A percentile compares a stretch with the other conserved stretches of the same genome.
These are phyloP conservation scores for Eragrostis curvula DNA, from an alignment of 176 grass and related monocot genomes.

Conservation along the genomic window DNA sequence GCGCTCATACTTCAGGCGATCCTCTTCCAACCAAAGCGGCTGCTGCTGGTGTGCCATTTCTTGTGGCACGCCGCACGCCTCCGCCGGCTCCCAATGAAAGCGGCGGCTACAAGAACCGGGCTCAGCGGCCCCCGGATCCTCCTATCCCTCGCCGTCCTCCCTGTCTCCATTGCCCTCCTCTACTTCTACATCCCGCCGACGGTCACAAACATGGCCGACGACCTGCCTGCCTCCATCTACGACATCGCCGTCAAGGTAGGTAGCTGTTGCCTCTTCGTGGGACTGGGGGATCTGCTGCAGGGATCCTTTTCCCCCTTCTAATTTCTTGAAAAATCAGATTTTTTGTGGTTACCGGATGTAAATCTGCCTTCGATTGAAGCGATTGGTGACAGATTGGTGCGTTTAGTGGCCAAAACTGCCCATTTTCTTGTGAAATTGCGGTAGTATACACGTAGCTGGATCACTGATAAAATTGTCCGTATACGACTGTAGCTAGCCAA, in stretches of 20 bases:
- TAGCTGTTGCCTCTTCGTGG: neutral
- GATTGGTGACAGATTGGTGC: neutral
- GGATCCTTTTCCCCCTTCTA: neutral
- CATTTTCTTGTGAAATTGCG: neutral
- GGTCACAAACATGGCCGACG: slow-evolving; percentile 47
- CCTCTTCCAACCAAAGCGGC: neutral
- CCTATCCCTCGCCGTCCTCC: slow-evolving; percentile 13
- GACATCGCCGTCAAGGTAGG: slow-evolving; percentile 58
- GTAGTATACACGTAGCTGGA: neutral
- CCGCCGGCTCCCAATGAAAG: neutral
- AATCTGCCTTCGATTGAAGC: neutral
- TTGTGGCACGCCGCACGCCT: neutral
- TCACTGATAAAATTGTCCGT: neutral
- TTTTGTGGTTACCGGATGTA: neutral
- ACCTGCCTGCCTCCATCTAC: slow-evolving; percentile 49
- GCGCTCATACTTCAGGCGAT: no score
- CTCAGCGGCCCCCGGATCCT: neutral
- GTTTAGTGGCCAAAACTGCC: neutral
- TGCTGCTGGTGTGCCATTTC: neutral
- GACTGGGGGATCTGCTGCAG: slow-evolving; percentile 18
- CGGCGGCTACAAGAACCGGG: neutral
- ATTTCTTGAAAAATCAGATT: neutral
- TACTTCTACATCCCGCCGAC: neutral
- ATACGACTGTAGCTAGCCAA: neutral
- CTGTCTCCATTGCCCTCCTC: neutral